phyloP scores from a whole-genome alignment of 768 basidiomycete species.

The Boletus subparvulus region DNA sequence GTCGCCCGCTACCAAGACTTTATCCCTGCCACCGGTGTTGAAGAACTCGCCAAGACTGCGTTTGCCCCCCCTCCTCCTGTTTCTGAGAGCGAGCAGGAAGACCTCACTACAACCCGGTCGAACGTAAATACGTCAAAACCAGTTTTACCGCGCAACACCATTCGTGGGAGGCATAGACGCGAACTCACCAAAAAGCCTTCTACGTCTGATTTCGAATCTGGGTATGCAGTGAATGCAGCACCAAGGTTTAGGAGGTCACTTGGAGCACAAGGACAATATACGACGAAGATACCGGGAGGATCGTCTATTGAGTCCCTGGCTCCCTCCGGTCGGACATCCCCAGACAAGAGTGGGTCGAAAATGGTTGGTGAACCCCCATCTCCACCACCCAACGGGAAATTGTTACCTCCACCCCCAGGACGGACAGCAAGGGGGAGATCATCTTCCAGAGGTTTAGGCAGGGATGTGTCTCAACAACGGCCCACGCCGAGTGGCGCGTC shows the following conservation, averaged over 20 bases:
- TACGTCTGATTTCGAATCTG: slow-evolving; percentile 84
- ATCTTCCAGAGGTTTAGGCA: slow-evolving; percentile 32
- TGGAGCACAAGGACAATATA: slow-evolving; percentile 37
- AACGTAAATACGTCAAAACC: slow-evolving; percentile 21
- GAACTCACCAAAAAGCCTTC: slow-evolving; percentile 53
- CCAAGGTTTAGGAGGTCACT: slow-evolving; percentile 63
- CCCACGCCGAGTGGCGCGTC: slow-evolving; percentile 34
- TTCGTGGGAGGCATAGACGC: slow-evolving; percentile 50
- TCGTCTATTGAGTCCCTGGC: slow-evolving; percentile 53
- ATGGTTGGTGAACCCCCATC: slow-evolving; percentile 37
- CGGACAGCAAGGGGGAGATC: slow-evolving; percentile 41
- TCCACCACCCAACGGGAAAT: slow-evolving; percentile 23
- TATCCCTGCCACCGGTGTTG: slow-evolving; percentile 68
- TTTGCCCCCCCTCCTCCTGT: slow-evolving; percentile 54
- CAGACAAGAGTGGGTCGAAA: slow-evolving; percentile 60
- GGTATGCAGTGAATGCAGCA: slow-evolving; percentile 91
- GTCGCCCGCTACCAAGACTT: slow-evolving; percentile 81
- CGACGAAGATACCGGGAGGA: slow-evolving; percentile 49
- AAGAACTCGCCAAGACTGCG: slow-evolving; percentile 70
- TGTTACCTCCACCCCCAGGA: slow-evolving; percentile 27
- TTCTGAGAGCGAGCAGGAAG: slow-evolving; percentile 84
- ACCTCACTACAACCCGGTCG: slow-evolving; percentile 30
- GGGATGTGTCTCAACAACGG: slow-evolving; percentile 44
- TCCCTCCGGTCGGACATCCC: slow-evolving; percentile 66
- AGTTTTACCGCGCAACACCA: slow-evolving; percentile 35